Base-by-base conservation (phyloP, 1,284 basidiomycete species). In the Macrocystidia cucumis region DNA sequence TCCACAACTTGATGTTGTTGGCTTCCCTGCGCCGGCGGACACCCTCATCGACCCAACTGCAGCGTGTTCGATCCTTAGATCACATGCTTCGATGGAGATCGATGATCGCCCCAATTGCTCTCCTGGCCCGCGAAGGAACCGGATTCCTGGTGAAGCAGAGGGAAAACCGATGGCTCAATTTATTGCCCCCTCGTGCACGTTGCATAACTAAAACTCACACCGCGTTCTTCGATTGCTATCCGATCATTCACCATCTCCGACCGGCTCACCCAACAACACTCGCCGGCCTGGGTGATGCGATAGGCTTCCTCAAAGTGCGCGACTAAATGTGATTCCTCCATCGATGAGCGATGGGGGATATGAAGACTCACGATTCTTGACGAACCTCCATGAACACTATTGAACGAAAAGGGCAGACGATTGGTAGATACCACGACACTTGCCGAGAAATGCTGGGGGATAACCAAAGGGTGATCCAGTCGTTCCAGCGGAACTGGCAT, bases 1-100 rank as follows among this genome's bases (percentile, higher is more conserved):
- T 57, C 55, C 56, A 53, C 54, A 49, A 61, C 66, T 70, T 45
- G 69, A 72, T 39, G 64, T 59, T 53, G 57, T 57, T 54, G 63
- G 57, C 55, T 57, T 56, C 56, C 50, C 48, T 31, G 34, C 47
- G 49, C 32, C 29, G 33, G 32, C 36, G 33, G 33, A 21, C 12
- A 16, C 25, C 35, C 25, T 37, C 29, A 31, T 35, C 41, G 36
- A 47, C 36, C 45, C 44, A 40, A 44, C 30, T 25, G 44, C 39
- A 42, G 44, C 50, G 46, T 49, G 50, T 44, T 43, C 46, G 42
- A 45, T 44, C 45, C 42, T 41, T 25, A 25, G 44, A 47, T 59
- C 55, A 55, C 55, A 52, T 47, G 50, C 44, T 40, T 45, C 47
- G 48, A 44, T 48, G 50, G 52, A 52, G 54, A 57, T 63, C 58